Percentiles rank a stretch among this genome's conserved stretches.
phyloP scores from a whole-genome alignment of 1,284 basidiomycete genomes.

The Tilletia caries region DNA sequence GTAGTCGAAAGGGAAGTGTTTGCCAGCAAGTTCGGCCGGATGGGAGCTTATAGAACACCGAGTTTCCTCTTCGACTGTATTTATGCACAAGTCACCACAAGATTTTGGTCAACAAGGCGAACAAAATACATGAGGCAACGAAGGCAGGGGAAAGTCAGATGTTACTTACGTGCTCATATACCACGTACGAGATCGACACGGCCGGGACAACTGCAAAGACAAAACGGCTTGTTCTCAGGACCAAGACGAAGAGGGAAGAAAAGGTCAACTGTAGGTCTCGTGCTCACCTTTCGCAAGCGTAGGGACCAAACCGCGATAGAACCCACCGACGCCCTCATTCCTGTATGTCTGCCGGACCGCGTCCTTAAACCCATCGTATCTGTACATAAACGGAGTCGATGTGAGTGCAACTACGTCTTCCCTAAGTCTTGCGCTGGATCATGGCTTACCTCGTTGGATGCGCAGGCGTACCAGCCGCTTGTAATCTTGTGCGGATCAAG shows the following conservation, averaged over 20 bases:
- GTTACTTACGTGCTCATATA: slow-evolving; percentile 41
- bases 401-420: too few relatives aligned
- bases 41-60: slow-evolving; percentile 35
- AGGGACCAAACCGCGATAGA: slow-evolving; percentile 88
- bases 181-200: slow-evolving; percentile 50
- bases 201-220: slow-evolving; percentile 20
- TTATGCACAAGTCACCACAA: not conserved
- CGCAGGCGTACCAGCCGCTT: slow-evolving; percentile 72
- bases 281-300: slow-evolving; percentile 75
- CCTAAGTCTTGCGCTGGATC: not conserved
- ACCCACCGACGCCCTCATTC: slow-evolving; percentile 85
- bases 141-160: not conserved
- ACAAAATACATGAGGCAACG: not conserved
- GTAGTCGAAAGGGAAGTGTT: too few relatives aligned
- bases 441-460: slow-evolving; percentile 30
- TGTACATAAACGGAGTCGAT: slow-evolving; percentile 56
- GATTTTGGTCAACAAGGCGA: too few relatives aligned
- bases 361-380: slow-evolving; percentile 82
- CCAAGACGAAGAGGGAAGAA: too few relatives aligned
- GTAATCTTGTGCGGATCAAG: slow-evolving; percentile 86
- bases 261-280: too few relatives aligned
- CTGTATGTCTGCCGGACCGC: slow-evolving; percentile 76
- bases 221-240: too few relatives aligned
- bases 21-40: too few relatives aligned
- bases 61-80: slow-evolving; percentile 33